A percentile compares a stretch with the other conserved stretches of the same genome.
phyloP scores from a whole-genome alignment of 192 early-diverging fungal species.

The Spinellus fusiger region DNA sequence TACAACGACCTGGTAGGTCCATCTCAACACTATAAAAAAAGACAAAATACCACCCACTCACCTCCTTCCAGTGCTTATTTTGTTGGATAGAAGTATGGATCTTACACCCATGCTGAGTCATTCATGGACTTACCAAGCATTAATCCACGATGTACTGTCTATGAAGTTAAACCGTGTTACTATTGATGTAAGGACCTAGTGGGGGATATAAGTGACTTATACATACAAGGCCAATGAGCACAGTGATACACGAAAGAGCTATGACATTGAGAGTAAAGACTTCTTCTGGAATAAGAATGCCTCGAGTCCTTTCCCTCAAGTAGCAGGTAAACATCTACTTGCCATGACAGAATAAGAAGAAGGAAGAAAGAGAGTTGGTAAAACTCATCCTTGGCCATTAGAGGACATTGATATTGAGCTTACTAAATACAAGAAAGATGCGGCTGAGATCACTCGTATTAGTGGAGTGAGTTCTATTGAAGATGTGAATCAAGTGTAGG shows the following conservation, averaged over 20 bases:
- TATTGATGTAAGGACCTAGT: slow-evolving; percentile 42
- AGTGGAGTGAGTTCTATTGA: slow-evolving; percentile 80
- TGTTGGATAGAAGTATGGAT: slow-evolving; percentile 92
- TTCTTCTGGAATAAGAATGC: slow-evolving; percentile 94
- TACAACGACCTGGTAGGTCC: slow-evolving; percentile 60
- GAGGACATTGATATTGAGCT: slow-evolving; percentile 92
- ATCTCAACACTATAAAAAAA: background rate
- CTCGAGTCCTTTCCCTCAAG: slow-evolving; percentile 90
- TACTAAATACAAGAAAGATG: slow-evolving; percentile 92
- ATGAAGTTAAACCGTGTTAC: slow-evolving; percentile 87
- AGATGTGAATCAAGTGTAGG: slow-evolving; percentile 66
- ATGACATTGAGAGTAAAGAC: slow-evolving; percentile 86
- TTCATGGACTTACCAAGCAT: slow-evolving; percentile 96
- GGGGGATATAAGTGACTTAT: background rate
- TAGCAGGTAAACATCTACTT: slow-evolving; percentile 49
- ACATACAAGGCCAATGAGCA: slow-evolving; percentile 58
- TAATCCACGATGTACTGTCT: slow-evolving; percentile 93
- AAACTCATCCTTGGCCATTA: background rate
- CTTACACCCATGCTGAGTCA: slow-evolving; percentile 87
- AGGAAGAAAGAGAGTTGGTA: too few relatives aligned
- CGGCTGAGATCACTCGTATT: slow-evolving; percentile 83
- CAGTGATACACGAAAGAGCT: slow-evolving; percentile 64
- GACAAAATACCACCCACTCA: background rate
- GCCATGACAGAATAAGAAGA: background rate
- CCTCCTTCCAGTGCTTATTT: slow-evolving; percentile 63